phyloP scores from a whole-genome alignment of 1,284 basidiomycete genomes.

The Moesziomyces sp. region DNA sequence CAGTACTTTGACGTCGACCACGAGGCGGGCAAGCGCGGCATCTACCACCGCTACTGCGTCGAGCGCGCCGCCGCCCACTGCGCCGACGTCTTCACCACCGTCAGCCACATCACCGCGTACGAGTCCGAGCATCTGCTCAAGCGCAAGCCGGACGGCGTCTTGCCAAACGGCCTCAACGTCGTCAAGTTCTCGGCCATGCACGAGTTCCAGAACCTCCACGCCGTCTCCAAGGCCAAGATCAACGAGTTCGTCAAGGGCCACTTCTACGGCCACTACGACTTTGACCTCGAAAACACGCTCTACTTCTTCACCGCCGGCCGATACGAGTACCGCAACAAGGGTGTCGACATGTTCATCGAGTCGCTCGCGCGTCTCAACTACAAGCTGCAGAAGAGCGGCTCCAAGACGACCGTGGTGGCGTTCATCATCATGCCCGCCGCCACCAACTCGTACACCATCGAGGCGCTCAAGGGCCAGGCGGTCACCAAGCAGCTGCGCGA shows the following conservation, averaged over 20 bases:
- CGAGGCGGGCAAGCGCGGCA: conserved; percentile 97
- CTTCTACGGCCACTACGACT: conserved; percentile 97
- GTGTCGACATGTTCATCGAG: conserved; percentile 99
- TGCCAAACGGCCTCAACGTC: conserved; percentile 97
- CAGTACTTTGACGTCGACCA: conserved; percentile 99
- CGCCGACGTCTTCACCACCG: conserved; percentile 97
- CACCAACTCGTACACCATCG: conserved; percentile 95
- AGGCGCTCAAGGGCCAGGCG: conserved; percentile 96
- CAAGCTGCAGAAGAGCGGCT: conserved; percentile 82
- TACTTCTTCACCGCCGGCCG: conserved; percentile 99
- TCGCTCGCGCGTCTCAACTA: conserved; percentile 83
- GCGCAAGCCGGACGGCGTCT: conserved; percentile 93
- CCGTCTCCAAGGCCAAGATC: conserved; percentile 92
- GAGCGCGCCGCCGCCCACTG: conserved; percentile 94
- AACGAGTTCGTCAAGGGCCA: conserved; percentile 97
- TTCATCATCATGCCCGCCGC: conserved; percentile 99
- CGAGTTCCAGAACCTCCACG: conserved; percentile 96
- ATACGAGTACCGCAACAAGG: conserved; percentile 99
- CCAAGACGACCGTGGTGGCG: conserved; percentile 87
- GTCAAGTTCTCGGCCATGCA: conserved; percentile 95
- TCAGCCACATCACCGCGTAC: conserved; percentile 91
- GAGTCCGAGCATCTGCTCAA: conserved; percentile 96
- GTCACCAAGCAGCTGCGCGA: conserved; percentile 96
- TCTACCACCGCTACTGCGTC: conserved; percentile 91
- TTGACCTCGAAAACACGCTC: conserved; percentile 92